Percentiles rank a stretch among this genome's conserved stretches.
phyloP scores from a whole-genome alignment of 495 filamentous ascomycete species.

The Talaromyces proteolyticus region DNA sequence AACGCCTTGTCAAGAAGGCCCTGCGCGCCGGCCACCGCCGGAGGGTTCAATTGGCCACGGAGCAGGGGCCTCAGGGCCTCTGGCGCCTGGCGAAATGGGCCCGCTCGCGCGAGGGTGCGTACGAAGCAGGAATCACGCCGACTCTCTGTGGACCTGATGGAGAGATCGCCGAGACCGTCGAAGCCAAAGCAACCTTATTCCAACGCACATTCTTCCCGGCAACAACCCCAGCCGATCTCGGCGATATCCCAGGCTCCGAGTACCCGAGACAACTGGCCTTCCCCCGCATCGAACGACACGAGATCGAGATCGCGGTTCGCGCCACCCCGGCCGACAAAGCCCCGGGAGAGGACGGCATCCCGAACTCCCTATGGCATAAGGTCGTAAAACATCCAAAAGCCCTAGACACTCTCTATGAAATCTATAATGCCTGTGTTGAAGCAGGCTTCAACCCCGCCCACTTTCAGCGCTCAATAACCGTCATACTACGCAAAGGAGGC shows the following conservation, averaged over 20 bases:
- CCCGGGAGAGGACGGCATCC: slow-evolving; percentile 15
- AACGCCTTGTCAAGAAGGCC: slow-evolving; percentile 3
- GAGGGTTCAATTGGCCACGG: slow-evolving; percentile 5
- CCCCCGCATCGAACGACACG: slow-evolving; percentile 9
- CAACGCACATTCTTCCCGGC: slow-evolving; percentile 18
- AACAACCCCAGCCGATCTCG: slow-evolving; percentile 14
- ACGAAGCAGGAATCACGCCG: slow-evolving; percentile 3
- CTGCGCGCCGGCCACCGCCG: slow-evolving; percentile 1
- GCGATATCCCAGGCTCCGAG: slow-evolving; percentile 9
- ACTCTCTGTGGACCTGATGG: neutral
- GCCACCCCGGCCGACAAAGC: slow-evolving; percentile 17
- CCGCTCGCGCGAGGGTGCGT: neutral
- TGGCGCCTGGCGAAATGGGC: slow-evolving; percentile 12
- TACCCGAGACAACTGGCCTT: slow-evolving; percentile 14
- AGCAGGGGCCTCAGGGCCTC: slow-evolving; percentile 7
- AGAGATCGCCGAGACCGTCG: neutral
- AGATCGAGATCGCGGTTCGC: slow-evolving; percentile 15
- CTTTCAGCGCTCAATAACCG: slow-evolving; percentile 19
- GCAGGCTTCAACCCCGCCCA: slow-evolving; percentile 15
- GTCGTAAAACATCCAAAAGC: slow-evolving; percentile 6
- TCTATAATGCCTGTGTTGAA: slow-evolving; percentile 19
- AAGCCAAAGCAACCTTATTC: slow-evolving; percentile 13
- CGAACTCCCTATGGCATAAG: slow-evolving; percentile 12
- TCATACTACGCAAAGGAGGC: slow-evolving; percentile 22
- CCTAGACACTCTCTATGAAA: slow-evolving; percentile 1